Percentiles rank a stretch among this genome's conserved stretches.
Evolutionary conservation across 1,284 basidiomycete species (phyloP).

Genomic region (Pseudozyma thailandica): DNA sequence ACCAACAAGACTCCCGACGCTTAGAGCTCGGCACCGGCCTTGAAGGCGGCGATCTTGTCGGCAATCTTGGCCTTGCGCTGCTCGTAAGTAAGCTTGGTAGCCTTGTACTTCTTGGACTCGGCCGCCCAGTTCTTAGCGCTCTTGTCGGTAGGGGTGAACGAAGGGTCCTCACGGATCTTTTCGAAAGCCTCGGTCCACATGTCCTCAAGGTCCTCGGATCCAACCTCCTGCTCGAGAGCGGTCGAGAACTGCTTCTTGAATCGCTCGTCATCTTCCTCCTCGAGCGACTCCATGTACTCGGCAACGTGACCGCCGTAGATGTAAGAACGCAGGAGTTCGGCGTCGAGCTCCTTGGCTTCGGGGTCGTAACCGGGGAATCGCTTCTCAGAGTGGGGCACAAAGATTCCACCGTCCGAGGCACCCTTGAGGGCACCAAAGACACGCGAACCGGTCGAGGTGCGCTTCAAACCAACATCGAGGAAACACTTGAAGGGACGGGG

Average conservation of each 20-base stretch:
- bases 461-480: conserved; percentile 97
- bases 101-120: conserved; percentile 81
- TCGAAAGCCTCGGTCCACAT: conserved; percentile 82
- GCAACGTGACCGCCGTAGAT: conserved; percentile 98
- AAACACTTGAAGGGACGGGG: conserved; percentile 98
- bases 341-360: conserved; percentile 92
- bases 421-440: conserved; percentile 99
- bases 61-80: conserved; percentile 71
- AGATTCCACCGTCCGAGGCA: conserved; percentile 97
- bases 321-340: conserved; percentile 95
- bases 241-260: conserved; percentile 99
- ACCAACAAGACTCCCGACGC: neutral
- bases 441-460: conserved; percentile 97
- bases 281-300: conserved; percentile 99
- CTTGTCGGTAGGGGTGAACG: conserved; percentile 91
- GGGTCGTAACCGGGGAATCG: conserved; percentile 98
- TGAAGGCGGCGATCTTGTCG: conserved; percentile 64
- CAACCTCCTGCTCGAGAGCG: conserved; percentile 94
- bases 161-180: conserved; percentile 93
- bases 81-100: conserved; percentile 78
- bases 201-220: conserved; percentile 97
- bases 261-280: conserved; percentile 99
- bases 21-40: conserved; percentile 51
- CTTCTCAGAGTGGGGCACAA: conserved; percentile 96
- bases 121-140: conserved; percentile 84